Percentiles rank a stretch among this genome's conserved stretches.
These are phyloP conservation scores for Aphanoascus verrucosus DNA, from an alignment of 2,329 filamentous ascomycete species.

Conservation along the genomic window DNA sequence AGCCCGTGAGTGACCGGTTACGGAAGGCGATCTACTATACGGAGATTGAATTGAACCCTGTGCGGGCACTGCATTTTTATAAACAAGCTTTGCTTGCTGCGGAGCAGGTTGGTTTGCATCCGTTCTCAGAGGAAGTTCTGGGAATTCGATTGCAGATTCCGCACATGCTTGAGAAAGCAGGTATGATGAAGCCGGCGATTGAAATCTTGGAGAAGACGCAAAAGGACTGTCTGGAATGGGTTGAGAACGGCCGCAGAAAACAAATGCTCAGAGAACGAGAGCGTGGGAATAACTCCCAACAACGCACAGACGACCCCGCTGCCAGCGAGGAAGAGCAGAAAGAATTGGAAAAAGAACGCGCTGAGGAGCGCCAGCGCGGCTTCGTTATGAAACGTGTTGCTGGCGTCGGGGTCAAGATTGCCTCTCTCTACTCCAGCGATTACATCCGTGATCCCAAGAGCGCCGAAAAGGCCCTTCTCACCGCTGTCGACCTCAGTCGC, in stretches of 20 bases:
- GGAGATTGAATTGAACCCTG: constrained; percentile 62
- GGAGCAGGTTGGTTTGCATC: constrained; percentile 65
- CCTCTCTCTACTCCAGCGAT: constrained; percentile 66
- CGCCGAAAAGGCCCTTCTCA: constrained; percentile 64
- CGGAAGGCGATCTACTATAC: constrained; percentile 80
- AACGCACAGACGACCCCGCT: constrained; percentile 4
- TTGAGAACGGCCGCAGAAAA: constrained; percentile 22
- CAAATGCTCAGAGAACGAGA: constrained; percentile 17
- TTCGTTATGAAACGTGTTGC: constrained; percentile 54
- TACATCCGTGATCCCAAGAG: constrained; percentile 62
- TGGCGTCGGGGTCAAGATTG: constrained; percentile 70
- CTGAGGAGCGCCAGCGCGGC: constrained; percentile 40
- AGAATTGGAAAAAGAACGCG: constrained; percentile 17
- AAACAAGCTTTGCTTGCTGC: constrained; percentile 66
- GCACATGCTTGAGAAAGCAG: constrained; percentile 65
- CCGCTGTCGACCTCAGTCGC: constrained; percentile 70
- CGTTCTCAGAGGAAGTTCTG: constrained; percentile 80
- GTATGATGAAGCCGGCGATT: constrained; percentile 58
- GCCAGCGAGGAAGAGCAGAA: constrained; percentile 10
- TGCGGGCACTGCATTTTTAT: constrained; percentile 73
- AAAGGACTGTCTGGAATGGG: constrained; percentile 49
- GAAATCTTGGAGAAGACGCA: constrained; percentile 69
- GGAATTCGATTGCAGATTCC: constrained; percentile 79
- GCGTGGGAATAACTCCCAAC: constrained; percentile 6
- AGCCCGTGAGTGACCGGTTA: constrained; percentile 47